Evolutionary conservation across 2,329 filamentous ascomycete species (phyloP).

Genomic region (Phaeosphaeriaceae sp.): DNA sequence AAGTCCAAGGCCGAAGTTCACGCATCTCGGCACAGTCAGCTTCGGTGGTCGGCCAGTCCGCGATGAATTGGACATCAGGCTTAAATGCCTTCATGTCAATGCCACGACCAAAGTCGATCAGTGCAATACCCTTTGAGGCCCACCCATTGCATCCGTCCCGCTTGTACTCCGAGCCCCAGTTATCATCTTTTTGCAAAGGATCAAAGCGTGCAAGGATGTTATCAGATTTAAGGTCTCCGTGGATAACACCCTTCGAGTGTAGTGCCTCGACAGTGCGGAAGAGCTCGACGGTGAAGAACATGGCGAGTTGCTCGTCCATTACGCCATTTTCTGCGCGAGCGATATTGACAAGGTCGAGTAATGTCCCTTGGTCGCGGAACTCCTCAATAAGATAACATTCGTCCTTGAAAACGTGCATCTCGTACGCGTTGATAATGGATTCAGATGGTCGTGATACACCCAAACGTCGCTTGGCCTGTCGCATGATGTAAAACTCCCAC

Average conservation of each 20-base stretch:
- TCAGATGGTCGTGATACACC: slow-evolving; percentile 73
- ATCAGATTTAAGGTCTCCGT: slow-evolving; percentile 94
- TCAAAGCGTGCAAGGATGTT: slow-evolving; percentile 92
- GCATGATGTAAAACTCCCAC: slow-evolving; percentile 98
- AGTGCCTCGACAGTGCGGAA: slow-evolving; percentile 88
- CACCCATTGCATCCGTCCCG: slow-evolving; percentile 79
- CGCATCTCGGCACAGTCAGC: slow-evolving; percentile 96
- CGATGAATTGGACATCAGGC: slow-evolving; percentile 82
- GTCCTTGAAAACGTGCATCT: slow-evolving; percentile 89
- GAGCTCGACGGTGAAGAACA: slow-evolving; percentile 95
- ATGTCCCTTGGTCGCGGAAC: slow-evolving; percentile 85
- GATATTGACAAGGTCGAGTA: slow-evolving; percentile 93
- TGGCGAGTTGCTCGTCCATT: slow-evolving; percentile 89
- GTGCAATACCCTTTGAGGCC: slow-evolving; percentile 76
- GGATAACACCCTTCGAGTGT: slow-evolving; percentile 78
- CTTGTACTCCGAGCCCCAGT: slow-evolving; percentile 70
- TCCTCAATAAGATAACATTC: slow-evolving; percentile 90
- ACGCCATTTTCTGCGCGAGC: slow-evolving; percentile 75
- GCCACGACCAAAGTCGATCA: slow-evolving; percentile 94
- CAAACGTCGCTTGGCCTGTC: slow-evolving; percentile 77
- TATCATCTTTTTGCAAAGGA: slow-evolving; percentile 49
- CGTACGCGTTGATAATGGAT: slow-evolving; percentile 82
- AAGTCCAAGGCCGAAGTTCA: slow-evolving; percentile 93
- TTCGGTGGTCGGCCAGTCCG: slow-evolving; percentile 88
- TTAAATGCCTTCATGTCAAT: slow-evolving; percentile 91